A percentile compares a stretch with the other conserved stretches of the same genome.
Evolutionary conservation across 768 basidiomycete species (phyloP).

Genomic region (Cystofilobasidium capitatum): DNA sequence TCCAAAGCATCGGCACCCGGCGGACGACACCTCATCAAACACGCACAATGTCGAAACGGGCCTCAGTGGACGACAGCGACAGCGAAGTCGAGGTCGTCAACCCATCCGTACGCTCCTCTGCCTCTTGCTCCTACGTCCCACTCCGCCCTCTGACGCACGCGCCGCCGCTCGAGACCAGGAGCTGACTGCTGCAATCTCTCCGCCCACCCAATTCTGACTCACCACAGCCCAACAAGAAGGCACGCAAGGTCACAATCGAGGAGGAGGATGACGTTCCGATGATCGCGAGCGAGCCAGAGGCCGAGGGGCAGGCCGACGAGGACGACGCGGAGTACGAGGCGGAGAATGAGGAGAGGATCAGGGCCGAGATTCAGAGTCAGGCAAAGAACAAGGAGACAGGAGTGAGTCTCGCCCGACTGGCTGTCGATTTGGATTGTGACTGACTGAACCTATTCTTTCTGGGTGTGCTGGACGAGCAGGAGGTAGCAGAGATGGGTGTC

Average conservation of each 20-base stretch:
- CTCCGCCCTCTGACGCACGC: too few species aligned
- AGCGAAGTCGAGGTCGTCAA: too few species aligned
- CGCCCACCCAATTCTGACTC: neutral
- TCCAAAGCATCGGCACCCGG: too few species aligned
- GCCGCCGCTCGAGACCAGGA: too few species aligned
- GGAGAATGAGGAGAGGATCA: neutral
- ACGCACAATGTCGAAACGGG: too few species aligned
- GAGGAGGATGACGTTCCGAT: conserved; percentile 46
- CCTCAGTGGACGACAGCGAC: too few species aligned
- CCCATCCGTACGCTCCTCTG: too few species aligned
- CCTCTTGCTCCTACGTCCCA: too few species aligned
- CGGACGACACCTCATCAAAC: too few species aligned
- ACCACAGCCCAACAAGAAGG: neutral
- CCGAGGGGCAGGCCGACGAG: conserved; percentile 14
- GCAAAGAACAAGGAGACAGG: conserved; percentile 5
- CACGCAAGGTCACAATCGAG: neutral
- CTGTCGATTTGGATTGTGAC: neutral
- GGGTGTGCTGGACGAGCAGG: conserved; percentile 44
- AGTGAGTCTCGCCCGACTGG: neutral
- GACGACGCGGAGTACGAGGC: neutral
- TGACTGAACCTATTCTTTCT: neutral
- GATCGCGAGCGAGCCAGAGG: conserved; percentile 20
- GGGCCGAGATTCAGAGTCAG: conserved; percentile 4
- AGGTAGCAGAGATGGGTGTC: conserved; percentile 73
- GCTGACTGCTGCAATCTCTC: neutral